phyloP scores from a whole-genome alignment of 169 alveolate genomes.

The Plasmodium gallinaceum region DNA sequence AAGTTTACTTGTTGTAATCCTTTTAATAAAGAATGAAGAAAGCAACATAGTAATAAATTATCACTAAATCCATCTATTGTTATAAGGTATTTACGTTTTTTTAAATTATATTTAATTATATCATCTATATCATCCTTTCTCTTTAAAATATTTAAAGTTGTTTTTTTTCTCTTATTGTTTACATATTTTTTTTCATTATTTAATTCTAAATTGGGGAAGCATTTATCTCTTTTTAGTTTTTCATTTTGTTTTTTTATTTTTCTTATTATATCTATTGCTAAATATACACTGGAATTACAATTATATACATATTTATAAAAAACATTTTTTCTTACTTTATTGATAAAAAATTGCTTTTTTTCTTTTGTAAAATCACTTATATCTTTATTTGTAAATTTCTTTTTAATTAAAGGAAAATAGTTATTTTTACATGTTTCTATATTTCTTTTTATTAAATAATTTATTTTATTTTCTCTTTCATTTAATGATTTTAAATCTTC shows the following conservation, averaged over 20 bases:
- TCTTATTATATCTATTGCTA: slow-evolving; percentile 38
- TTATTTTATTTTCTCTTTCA: slow-evolving; percentile 19
- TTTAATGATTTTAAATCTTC: slow-evolving; percentile 9
- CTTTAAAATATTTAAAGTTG: no score
- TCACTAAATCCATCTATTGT: slow-evolving; percentile 67
- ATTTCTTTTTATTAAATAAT: slow-evolving; percentile 17
- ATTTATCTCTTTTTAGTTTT: no score
- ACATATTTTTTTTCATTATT: no score
- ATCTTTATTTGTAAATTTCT: slow-evolving; percentile 3
- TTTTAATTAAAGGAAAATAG: slow-evolving; percentile 15
- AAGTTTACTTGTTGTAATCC: slow-evolving; percentile 14
- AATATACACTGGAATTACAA: slow-evolving; percentile 40
- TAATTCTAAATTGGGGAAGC: no score
- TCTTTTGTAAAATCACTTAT: neutral
- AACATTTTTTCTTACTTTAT: slow-evolving; percentile 30
- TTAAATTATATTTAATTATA: neutral
- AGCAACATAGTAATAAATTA: slow-evolving; percentile 24
- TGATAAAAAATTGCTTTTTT: slow-evolving; percentile 15
- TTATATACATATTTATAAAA: slow-evolving; percentile 12
- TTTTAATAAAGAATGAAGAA: slow-evolving; percentile 21
- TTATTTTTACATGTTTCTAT: slow-evolving; percentile 2
- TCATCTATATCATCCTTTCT: neutral
- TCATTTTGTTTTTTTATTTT: neutral
- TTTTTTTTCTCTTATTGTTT: no score
- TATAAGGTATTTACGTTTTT: slow-evolving; percentile 13